Conservation (phyloP, 768 basidiomycete genomes). For the Psilocybe subaeruginosa region DNA sequence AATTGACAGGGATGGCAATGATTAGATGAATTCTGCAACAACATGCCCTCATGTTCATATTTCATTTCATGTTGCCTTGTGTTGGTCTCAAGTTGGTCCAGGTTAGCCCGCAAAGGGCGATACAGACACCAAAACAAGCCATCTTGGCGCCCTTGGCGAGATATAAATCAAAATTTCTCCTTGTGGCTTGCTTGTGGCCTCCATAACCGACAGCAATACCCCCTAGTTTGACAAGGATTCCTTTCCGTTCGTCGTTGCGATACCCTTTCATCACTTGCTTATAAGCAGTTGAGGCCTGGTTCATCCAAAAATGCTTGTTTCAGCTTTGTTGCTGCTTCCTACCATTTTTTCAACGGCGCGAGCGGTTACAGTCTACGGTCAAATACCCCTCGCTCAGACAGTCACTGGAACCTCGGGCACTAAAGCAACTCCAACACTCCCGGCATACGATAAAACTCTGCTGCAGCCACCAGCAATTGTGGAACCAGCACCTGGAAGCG, state of each 20-base stretch:
- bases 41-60: no score
- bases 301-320: not conserved
- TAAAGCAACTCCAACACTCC: constrained; percentile 27
- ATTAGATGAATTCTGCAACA: no score
- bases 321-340: not conserved
- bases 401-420: constrained; percentile 6
- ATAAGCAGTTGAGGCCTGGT: not conserved
- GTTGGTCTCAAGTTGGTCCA: no score
- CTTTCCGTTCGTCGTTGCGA: not conserved
- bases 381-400: constrained; percentile 31
- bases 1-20: no score
- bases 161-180: not conserved
- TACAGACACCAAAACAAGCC: no score
- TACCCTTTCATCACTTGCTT: not conserved
- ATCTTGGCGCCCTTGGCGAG: no score
- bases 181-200: not conserved
- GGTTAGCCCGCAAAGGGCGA: no score
- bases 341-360: constrained; percentile 6
- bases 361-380: constrained; percentile 36
- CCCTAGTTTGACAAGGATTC: not conserved
- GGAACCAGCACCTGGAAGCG: constrained; percentile 39
- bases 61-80: no score
- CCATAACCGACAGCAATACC: not conserved
- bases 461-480: constrained; percentile 56
- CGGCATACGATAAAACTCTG: constrained; percentile 55